Evolutionary conservation across 2,329 filamentous ascomycete species (phyloP).

Genomic region (Fusarium nodosum): DNA sequence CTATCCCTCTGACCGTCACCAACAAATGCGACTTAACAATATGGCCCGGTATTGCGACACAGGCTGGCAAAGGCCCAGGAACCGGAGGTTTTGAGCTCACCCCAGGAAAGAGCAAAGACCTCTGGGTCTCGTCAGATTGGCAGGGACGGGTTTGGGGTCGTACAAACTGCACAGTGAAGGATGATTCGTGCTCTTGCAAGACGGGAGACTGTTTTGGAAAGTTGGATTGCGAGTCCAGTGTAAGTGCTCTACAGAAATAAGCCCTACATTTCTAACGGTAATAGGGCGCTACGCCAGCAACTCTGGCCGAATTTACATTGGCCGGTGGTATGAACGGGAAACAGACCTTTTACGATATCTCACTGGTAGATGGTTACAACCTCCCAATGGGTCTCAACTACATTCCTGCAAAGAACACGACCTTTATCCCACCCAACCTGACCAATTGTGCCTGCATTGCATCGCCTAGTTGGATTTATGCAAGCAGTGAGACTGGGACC

Average conservation of each 20-base stretch:
- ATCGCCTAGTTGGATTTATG: constrained; percentile 72
- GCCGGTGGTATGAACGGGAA: constrained; percentile 70
- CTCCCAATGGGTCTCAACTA: constrained; percentile 76
- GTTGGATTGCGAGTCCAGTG: constrained; percentile 76
- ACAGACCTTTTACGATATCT: constrained; percentile 87
- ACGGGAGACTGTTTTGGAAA: constrained; percentile 83
- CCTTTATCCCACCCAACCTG: constrained; percentile 79
- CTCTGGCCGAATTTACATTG: constrained; percentile 85
- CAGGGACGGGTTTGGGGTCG: constrained; percentile 85
- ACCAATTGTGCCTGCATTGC: constrained; percentile 84
- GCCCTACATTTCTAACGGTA: constrained; percentile 13
- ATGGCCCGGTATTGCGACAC: constrained; percentile 82
- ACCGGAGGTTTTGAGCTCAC: constrained; percentile 77
- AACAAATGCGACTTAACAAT: constrained; percentile 80
- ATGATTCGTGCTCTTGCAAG: constrained; percentile 74
- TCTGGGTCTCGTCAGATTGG: constrained; percentile 81
- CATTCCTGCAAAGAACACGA: constrained; percentile 71
- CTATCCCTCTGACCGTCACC: constrained; percentile 73
- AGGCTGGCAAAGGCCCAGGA: constrained; percentile 76
- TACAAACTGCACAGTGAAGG: constrained; percentile 84
- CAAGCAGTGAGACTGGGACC: constrained; percentile 65
- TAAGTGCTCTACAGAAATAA: constrained; percentile 58
- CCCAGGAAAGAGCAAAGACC: constrained; percentile 68
- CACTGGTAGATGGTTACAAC: constrained; percentile 88
- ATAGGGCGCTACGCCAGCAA: constrained; percentile 79